phyloP scores from a whole-genome alignment of 768 basidiomycete genomes.

The Collybia sordida region DNA sequence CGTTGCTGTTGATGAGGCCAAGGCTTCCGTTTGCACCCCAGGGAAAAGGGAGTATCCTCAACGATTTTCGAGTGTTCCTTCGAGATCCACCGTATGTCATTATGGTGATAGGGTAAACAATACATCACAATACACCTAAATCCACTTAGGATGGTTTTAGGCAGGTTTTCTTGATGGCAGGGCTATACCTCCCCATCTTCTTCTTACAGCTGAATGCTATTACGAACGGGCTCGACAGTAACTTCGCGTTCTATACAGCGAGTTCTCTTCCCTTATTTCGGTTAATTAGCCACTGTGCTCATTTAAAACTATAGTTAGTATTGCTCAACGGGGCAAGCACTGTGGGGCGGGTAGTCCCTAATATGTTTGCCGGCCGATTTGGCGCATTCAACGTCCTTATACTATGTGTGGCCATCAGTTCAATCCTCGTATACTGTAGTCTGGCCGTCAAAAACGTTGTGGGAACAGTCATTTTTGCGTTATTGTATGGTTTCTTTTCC shows the following conservation, averaged over 20 bases:
- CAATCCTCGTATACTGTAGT: slow-evolving; percentile 35
- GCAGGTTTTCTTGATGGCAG: slow-evolving; percentile 31
- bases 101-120: slow-evolving; percentile 33
- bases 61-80: slow-evolving; percentile 30
- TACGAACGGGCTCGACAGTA: slow-evolving; percentile 39
- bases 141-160: slow-evolving; percentile 15
- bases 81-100: slow-evolving; percentile 43
- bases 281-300: slow-evolving; percentile 23
- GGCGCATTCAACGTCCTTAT: slow-evolving; percentile 31
- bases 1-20: slow-evolving; percentile 31
- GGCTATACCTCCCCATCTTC: slow-evolving; percentile 51
- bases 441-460: slow-evolving; percentile 26
- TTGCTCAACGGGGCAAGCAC: slow-evolving; percentile 51
- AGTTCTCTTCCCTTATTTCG: slow-evolving; percentile 9
- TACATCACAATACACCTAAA: neutral
- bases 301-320: slow-evolving; percentile 33
- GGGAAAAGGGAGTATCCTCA: slow-evolving; percentile 22
- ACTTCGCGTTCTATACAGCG: slow-evolving; percentile 58
- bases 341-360: slow-evolving; percentile 35
- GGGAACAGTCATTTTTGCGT: slow-evolving; percentile 30
- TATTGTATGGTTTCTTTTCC: slow-evolving; percentile 40
- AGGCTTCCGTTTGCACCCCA: slow-evolving; percentile 39
- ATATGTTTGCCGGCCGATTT: slow-evolving; percentile 26
- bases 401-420: slow-evolving; percentile 20
- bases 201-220: slow-evolving; percentile 57